Conservation (phyloP, 768 basidiomycete species). For the Suillus americanus region DNA sequence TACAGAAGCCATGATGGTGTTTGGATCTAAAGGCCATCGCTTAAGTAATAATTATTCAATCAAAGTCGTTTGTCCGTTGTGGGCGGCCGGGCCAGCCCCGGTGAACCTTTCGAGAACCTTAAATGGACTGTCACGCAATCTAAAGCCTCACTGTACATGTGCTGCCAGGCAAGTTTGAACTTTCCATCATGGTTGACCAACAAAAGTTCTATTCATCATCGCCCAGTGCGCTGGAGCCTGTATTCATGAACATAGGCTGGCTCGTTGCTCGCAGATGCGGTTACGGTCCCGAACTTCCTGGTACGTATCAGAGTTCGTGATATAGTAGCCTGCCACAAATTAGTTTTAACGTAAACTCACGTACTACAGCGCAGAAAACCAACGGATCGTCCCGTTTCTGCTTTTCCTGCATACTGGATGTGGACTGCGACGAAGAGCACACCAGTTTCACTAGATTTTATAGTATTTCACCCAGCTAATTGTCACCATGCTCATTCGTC, state of each 20-base stretch:
- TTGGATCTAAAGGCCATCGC: too few relatives aligned
- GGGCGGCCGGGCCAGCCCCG: too few relatives aligned
- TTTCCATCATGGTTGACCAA: neutral
- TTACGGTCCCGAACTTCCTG: constrained; percentile 1
- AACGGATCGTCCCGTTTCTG: constrained; percentile 13
- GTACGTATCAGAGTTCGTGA: constrained; percentile 3
- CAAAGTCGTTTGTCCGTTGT: too few relatives aligned
- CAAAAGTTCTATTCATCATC: neutral
- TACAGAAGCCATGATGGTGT: too few relatives aligned
- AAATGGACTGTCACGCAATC: neutral
- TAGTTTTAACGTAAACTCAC: constrained; percentile 31
- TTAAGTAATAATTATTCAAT: neutral
- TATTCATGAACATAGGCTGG: neutral
- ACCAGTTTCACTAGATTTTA: constrained; percentile 21
- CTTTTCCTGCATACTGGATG: constrained; percentile 28
- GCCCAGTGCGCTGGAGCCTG: neutral
- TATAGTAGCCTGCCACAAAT: neutral
- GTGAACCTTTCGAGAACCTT: neutral
- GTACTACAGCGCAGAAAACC: constrained; percentile 32
- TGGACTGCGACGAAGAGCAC: constrained; percentile 19
- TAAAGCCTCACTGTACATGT: too few relatives aligned
- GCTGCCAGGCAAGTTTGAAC: neutral
- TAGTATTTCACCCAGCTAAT: constrained; percentile 27
- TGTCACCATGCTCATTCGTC: constrained; percentile 55
- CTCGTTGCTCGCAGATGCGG: neutral